Evolutionary conservation across 805 yeast genomes (phyloP).

Genomic region (Monosporozyma siamensis): DNA sequence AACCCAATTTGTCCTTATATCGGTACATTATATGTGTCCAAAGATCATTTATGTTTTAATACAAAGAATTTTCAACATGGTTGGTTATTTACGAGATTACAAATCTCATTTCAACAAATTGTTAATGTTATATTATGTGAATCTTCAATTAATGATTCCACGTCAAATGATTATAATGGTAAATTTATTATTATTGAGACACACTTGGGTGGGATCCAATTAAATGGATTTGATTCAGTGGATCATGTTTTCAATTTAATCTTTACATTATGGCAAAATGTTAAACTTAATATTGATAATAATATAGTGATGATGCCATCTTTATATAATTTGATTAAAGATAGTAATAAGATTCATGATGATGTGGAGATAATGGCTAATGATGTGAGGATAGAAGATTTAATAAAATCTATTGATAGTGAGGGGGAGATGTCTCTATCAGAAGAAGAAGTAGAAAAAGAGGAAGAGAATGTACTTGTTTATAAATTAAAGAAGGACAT

Average conservation of each 20-base stretch:
- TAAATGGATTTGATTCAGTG: constrained; percentile 81
- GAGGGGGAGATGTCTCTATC: background rate
- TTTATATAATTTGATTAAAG: background rate
- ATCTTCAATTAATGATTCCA: constrained; percentile 51
- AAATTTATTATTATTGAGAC: constrained; percentile 52
- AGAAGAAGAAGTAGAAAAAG: background rate
- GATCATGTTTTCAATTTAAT: constrained; percentile 67
- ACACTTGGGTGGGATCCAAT: constrained; percentile 53
- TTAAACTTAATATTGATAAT: background rate
- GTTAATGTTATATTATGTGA: constrained; percentile 43
- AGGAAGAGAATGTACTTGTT: constrained; percentile 11
- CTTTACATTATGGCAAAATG: constrained; percentile 53
- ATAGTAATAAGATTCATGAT: background rate
- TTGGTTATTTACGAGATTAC: constrained; percentile 52
- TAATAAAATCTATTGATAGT: constrained; percentile 30
- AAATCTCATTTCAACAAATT: constrained; percentile 64
- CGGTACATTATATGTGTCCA: constrained; percentile 78
- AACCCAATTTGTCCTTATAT: constrained; percentile 52
- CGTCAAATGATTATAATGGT: background rate
- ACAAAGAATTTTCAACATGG: constrained; percentile 79
- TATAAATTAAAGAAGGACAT: constrained; percentile 8
- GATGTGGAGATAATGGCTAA: constrained; percentile 13
- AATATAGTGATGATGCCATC: background rate
- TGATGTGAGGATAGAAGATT: constrained; percentile 26
- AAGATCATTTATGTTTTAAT: constrained; percentile 66